Evolutionary conservation across 768 basidiomycete species (phyloP).

Genomic region (Myochromella boudieri): DNA sequence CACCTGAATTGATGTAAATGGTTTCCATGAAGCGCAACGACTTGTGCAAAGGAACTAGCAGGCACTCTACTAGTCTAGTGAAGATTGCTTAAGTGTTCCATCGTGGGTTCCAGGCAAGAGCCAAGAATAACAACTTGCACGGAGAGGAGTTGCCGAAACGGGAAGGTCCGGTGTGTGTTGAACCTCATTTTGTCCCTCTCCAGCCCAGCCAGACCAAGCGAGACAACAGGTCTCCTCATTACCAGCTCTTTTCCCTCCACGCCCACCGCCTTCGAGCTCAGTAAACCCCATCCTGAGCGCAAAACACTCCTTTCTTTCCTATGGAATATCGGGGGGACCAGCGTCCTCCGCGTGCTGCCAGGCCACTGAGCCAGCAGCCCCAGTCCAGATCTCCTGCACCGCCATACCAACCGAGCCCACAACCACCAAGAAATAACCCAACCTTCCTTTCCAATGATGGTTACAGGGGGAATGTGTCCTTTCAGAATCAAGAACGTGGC

Average conservation of each 20-base stretch:
- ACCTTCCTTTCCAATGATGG: conserved; percentile 34
- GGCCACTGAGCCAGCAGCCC: conserved; percentile 42
- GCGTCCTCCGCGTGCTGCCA: conserved; percentile 55
- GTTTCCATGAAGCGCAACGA: too few relatives aligned
- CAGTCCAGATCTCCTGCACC: conserved; percentile 39
- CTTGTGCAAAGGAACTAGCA: too few relatives aligned
- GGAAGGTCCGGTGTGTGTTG: conserved; percentile 10
- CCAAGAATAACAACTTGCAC: conserved; percentile 7
- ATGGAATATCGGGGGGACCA: conserved; percentile 47
- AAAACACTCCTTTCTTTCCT: conserved; percentile 10
- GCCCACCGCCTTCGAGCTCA: conserved; percentile 5
- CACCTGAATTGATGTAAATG: too few relatives aligned
- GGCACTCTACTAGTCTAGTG: too few relatives aligned
- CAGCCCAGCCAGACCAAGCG: conserved; percentile 13
- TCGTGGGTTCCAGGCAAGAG: too few relatives aligned
- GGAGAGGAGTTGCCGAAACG: conserved; percentile 16
- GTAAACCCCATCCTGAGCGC: background rate
- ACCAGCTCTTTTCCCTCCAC: background rate
- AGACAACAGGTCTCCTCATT: conserved; percentile 11
- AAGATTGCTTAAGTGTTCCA: too few relatives aligned
- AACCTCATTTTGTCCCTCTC: conserved; percentile 15
- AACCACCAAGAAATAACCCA: conserved; percentile 24
- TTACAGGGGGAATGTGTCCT: conserved; percentile 58
- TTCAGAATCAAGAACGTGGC: conserved; percentile 67
- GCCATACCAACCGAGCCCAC: conserved; percentile 36